A percentile compares a stretch with the other conserved stretches of the same genome.
These are phyloP conservation scores for Botrytis pseudocinerea DNA, from an alignment of 2,329 filamentous ascomycete genomes.

Conservation along the genomic window DNA sequence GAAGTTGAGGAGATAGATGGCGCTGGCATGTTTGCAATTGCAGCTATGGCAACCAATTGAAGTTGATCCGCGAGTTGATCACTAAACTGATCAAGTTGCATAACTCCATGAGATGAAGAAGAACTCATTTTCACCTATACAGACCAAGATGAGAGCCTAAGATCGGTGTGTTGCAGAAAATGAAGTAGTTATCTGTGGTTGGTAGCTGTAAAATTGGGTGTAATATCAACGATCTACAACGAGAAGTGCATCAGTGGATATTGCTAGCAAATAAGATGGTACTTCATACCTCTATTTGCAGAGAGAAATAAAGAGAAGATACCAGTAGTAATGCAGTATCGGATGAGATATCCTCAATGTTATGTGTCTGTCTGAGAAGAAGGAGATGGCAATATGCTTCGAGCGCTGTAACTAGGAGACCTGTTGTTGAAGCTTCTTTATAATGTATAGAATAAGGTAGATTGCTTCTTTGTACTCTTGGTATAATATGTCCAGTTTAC, in stretches of 20 bases:
- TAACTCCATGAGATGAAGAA: background rate
- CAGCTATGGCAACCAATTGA: background rate
- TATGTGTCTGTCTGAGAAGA: background rate
- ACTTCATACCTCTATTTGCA: background rate
- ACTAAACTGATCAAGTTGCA: background rate
- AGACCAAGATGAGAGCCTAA: background rate
- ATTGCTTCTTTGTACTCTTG: background rate
- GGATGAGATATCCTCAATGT: background rate
- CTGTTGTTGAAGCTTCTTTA: background rate
- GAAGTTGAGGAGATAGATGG: background rate
- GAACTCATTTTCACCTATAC: background rate
- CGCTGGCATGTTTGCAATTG: background rate
- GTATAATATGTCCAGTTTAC: background rate
- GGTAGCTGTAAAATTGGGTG: background rate
- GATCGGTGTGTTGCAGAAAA: background rate
- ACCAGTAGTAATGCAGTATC: background rate
- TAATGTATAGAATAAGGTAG: background rate
- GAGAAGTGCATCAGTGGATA: background rate
- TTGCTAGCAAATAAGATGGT: too few relatives aligned
- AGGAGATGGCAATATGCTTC: background rate
- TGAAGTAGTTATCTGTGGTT: background rate
- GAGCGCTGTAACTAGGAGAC: background rate
- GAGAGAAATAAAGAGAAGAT: background rate
- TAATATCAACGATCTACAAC: background rate
- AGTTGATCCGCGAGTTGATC: background rate